Evolutionary conservation across 441 rosid species (phyloP).

Genomic region (Pelargonium citronellum): DNA sequence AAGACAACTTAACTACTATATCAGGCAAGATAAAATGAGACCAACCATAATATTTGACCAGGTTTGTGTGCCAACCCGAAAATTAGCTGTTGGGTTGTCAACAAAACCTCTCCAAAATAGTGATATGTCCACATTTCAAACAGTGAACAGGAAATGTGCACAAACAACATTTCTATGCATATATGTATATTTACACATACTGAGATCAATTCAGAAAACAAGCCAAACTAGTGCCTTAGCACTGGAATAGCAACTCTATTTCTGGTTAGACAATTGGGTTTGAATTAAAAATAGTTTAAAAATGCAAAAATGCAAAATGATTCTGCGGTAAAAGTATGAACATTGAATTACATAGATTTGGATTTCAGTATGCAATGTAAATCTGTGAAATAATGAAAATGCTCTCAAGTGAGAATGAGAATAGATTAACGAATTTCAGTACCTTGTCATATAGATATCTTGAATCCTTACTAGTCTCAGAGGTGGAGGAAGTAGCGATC

Average conservation of each 20-base stretch:
- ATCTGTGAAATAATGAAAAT: background rate
- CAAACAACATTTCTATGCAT: background rate
- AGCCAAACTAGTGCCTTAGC: background rate
- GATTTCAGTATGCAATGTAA: background rate
- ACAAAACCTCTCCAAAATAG: background rate
- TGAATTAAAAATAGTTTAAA: background rate
- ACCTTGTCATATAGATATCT: constrained; percentile 48
- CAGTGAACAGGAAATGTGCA: background rate
- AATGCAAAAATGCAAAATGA: background rate
- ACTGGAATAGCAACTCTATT: background rate
- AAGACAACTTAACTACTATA: constrained; percentile 12
- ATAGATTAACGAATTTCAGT: constrained; percentile 12
- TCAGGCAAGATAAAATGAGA: constrained; percentile 6
- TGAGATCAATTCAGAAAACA: background rate
- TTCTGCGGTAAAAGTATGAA: background rate
- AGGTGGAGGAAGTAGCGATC: constrained; percentile 39
- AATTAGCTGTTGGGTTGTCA: background rate
- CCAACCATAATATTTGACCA: background rate
- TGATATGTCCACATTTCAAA: background rate
- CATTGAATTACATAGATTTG: background rate
- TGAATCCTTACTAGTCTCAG: constrained; percentile 20
- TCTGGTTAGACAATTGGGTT: background rate
- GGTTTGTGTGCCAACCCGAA: background rate
- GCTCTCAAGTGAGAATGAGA: constrained; percentile 1
- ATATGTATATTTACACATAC: background rate